Base-by-base conservation (phyloP, 2,329 filamentous ascomycete species). In the Thyridium curvatum region DNA sequence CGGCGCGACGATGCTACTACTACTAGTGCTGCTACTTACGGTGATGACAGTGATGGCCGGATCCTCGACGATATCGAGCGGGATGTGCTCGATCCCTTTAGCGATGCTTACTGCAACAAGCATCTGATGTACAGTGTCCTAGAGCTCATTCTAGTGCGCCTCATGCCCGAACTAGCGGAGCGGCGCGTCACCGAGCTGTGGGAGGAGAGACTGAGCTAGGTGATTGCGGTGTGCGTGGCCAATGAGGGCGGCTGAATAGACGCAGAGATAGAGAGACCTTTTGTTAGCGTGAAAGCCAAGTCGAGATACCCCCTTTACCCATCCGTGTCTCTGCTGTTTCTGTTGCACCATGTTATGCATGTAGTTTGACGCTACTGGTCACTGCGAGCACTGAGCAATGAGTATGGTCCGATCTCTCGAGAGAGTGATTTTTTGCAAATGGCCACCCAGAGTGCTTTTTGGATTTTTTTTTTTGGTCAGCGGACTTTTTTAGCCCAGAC, bases 31-130 rank as follows among this genome's bases (percentile, higher is more conserved):
- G 31, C 18, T 28, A 30, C 37, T 41, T 37, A 26, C 39, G 38
- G 37, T 30, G 34, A 17, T 36, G 41, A 38, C n/a, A 65, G 72
- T 16, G 66, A 75, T 38, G 62, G 66, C 45, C 64, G 62, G 35
- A 67, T 79, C 41, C 61, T 79, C 33, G 60, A 65, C 43, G 74
- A 82, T 49, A 72, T 87, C 46, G 77, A 82, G 53, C 65, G 72
- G 44, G 64, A 75, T 18, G 67, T 89, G 34, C 69, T 97, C 34
- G 79, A 84, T 51, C 69, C 90, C 30, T 82, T 95, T 48, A 77
- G 76, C 13, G 89, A 96, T 61, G 70, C 75, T 37, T 95, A 95
- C 64, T 84, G 89, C 63, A 98, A 98, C 64, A 94, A 90, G 65
- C 89, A 96, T 64, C 67, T 97, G 26, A 68, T 95, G 50, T 95